phyloP scores from a whole-genome alignment of 2,329 filamentous ascomycete species.

The Colletotrichum falcatum region DNA sequence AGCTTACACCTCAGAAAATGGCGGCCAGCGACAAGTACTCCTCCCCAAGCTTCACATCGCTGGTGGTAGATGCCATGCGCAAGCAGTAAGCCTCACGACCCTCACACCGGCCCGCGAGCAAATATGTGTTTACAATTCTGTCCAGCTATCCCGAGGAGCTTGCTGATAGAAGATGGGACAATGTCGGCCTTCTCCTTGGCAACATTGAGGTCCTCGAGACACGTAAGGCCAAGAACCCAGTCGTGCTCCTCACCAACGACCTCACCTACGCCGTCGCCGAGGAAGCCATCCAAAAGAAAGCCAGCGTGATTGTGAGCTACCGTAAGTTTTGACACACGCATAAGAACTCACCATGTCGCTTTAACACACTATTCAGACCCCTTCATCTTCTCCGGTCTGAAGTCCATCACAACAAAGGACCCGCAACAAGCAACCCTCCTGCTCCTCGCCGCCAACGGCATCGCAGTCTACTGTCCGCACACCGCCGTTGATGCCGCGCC shows the following conservation, averaged over 20 bases:
- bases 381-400: slow-evolving; percentile 94
- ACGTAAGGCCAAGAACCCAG: slow-evolving; percentile 46
- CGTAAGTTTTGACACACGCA: slow-evolving; percentile 62
- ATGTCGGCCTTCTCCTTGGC: slow-evolving; percentile 83
- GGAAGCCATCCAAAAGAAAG: slow-evolving; percentile 83
- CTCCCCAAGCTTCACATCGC: slow-evolving; percentile 58
- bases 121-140: slow-evolving; percentile 7
- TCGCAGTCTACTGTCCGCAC: slow-evolving; percentile 96
- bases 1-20: slow-evolving; percentile 10
- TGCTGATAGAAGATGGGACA: slow-evolving; percentile 93
- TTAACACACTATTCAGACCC: slow-evolving; percentile 71
- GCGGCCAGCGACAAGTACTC: slow-evolving; percentile 33
- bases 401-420: slow-evolving; percentile 85
- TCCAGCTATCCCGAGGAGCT: slow-evolving; percentile 86
- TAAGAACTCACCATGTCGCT: background rate
- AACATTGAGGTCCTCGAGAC: slow-evolving; percentile 52
- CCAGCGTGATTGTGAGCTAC: slow-evolving; percentile 88
- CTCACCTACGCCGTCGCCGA: slow-evolving; percentile 89
- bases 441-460: slow-evolving; percentile 83
- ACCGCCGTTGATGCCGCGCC: slow-evolving; percentile 92
- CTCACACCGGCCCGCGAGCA: background rate
- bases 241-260: slow-evolving; percentile 80
- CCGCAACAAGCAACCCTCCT: slow-evolving; percentile 89
- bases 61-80: slow-evolving; percentile 83
- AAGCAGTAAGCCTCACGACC: slow-evolving; percentile 71